Base-by-base conservation (phyloP, 352 stramenopile species). In the Globisporangium solare region DNA sequence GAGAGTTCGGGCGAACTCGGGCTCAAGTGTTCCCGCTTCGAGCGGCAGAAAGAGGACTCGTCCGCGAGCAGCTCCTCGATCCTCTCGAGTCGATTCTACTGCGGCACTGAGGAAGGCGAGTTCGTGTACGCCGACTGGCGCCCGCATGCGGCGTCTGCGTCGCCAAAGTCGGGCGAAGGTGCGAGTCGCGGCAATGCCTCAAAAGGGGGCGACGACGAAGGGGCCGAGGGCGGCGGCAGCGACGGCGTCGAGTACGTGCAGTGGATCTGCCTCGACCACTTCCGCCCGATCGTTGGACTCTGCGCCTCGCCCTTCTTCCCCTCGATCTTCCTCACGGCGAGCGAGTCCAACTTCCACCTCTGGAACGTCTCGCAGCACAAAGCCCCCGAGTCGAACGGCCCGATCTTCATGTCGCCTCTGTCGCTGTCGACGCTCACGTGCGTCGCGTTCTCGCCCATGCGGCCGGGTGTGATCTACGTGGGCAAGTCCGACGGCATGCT, bases 271-370 rank as follows among this genome's bases (percentile, higher is more conserved):
- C 73, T 73, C 58, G 91, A 97, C 71, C 89, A 97, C 71, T 92
- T 88, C 49, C 77, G 89, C 24, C 75, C 88, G 12, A 86, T 82
- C 54, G 63, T 96, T n/a, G 70, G 67, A 0, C 54, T 97, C 8
- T 76, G 86, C 32, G 70, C 86, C 48, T 97, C 89, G 45, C 90
- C 90, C 0, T 98, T 98, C 71, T 97, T 97, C 68, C 68, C 83
- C 13, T 85, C 79, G 31, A 91, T 97, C 50, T 64, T 97, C 14
- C 66, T 98, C 20, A 94, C 79, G 0, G 86, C 94, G 41, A 92
- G 81, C 47, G 88, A 97, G 58, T 88, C 85, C 20, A 87, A 87
- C 51, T 97, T 98, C 51, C 88, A 98, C 59, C 73, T 98, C 39
- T 98, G 92, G 90, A 96, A 94, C 57, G 77, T 92, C 22, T 68